Evolutionary conservation across 495 filamentous ascomycete genomes (phyloP), one percentile per base, ranked within the genome.

Genomic region (Rostrohypoxylon terebratum): DNA sequence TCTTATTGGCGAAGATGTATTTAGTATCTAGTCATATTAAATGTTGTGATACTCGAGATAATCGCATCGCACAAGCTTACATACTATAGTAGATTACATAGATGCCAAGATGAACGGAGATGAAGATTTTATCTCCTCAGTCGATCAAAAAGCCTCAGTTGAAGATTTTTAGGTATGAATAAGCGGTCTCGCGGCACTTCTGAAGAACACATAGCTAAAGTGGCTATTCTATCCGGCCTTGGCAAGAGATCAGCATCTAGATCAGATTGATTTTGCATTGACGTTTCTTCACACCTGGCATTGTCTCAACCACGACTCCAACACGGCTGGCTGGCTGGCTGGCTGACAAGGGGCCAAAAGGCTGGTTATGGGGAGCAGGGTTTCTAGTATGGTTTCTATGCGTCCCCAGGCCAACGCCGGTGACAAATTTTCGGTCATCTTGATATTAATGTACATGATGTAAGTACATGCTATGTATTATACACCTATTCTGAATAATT

Each of bases 301-400:
- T 44, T 63, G 71, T 74, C 71, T 69, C 71, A 66, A 42, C 61
- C 50, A n/a, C 55, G 48, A 65, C 59, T 68, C 64, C 66, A 63
- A 66, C 57, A 68, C 60, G 60, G 59, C 54, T 62, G 0, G 64
- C 53, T 38, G 45, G 25, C 11, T 20, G 42, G 13, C 25, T 28
- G 3, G 38, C 38, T 42, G 38, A 42, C 50, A 40, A 53, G 59
- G 48, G 18, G 40, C 13, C 20, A 40, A 42, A 42, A 38, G 18
- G 40, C 13, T 36, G 31, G 31, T 6, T 33, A 47, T 20, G 50
- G 45, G 45, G 16, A 36, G 11, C 42, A 59, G 44, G 64, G 59
- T 16, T 63, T 28, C 40, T 51, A 36, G 11, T 31, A 59, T 31
- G 64, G 59, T 16, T 63, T 28, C 40, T 51, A 47, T 23, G 48